phyloP scores from a whole-genome alignment of 441 rosid species.

The Pelargonium australe region DNA sequence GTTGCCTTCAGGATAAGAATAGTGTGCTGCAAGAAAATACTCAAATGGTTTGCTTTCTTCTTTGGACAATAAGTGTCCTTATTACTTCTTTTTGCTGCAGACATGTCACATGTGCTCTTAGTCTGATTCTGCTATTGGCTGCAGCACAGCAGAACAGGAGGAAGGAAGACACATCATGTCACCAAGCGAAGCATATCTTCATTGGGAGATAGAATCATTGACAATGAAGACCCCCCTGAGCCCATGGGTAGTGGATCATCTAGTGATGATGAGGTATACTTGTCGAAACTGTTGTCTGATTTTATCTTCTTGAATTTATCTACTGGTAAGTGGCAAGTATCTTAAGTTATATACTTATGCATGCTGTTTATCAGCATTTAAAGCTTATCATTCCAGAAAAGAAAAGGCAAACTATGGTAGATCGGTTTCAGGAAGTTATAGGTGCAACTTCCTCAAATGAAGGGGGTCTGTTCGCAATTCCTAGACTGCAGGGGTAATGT shows the following conservation, averaged over 20 bases:
- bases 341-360: constrained; percentile 16
- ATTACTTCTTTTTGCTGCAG: neutral
- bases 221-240: constrained; percentile 44
- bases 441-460: constrained; percentile 45
- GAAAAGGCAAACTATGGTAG: constrained; percentile 58
- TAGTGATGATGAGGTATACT: constrained; percentile 56
- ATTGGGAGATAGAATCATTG: constrained; percentile 32
- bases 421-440: constrained; percentile 69
- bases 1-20: constrained; percentile 41
- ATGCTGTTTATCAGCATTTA: constrained; percentile 38
- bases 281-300: constrained; percentile 12
- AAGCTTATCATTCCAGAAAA: constrained; percentile 31
- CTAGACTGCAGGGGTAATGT: constrained; percentile 49
- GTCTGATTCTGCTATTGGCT: constrained; percentile 23
- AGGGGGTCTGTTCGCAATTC: constrained; percentile 30
- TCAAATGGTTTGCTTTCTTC: constrained; percentile 35
- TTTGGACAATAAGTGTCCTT: constrained; percentile 10
- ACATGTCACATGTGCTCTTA: constrained; percentile 9
- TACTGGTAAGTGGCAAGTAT: constrained; percentile 7
- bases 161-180: constrained; percentile 27
- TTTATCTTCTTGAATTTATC: constrained; percentile 13
- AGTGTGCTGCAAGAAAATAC: constrained; percentile 28
- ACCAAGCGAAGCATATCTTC: constrained; percentile 30
- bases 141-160: constrained; percentile 40
- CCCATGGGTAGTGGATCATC: constrained; percentile 46